Conservation (phyloP, 2,329 filamentous ascomycete species). For the Cercospora brassicicola region DNA sequence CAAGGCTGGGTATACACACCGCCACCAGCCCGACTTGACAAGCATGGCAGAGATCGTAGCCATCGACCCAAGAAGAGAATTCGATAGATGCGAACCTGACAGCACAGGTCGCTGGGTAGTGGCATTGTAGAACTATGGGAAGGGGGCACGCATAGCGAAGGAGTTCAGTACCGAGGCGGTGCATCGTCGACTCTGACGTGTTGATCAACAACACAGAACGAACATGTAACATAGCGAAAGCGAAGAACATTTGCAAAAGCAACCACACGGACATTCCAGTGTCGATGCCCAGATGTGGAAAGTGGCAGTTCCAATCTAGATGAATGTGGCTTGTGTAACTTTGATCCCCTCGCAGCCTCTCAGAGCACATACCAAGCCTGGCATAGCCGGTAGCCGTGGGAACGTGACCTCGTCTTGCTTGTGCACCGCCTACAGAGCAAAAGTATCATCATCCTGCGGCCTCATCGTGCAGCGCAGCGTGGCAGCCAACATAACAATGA, state of each 20-base stretch:
- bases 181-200: not conserved
- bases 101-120: not conserved
- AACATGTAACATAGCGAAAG: slow-evolving; percentile 10
- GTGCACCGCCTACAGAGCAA: not conserved
- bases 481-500: not conserved
- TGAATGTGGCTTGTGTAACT: not conserved
- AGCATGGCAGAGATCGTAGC: slow-evolving; percentile 40
- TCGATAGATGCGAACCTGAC: slow-evolving; percentile 22
- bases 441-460: not conserved
- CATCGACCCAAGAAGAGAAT: slow-evolving; percentile 39
- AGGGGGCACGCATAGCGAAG: slow-evolving; percentile 14
- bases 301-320: not conserved
- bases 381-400: slow-evolving; percentile 4
- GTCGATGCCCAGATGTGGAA: not conserved
- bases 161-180: slow-evolving; percentile 5
- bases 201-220: not conserved
- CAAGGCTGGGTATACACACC: slow-evolving; percentile 39
- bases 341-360: not conserved
- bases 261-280: not conserved
- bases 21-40: slow-evolving; percentile 39
- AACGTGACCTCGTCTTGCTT: not conserved
- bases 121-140: slow-evolving; percentile 1
- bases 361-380: slow-evolving; percentile 3
- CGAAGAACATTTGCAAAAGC: not conserved
- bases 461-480: not conserved